phyloP scores from a whole-genome alignment of 2,329 filamentous ascomycete genomes.

The Penicillium palitans region DNA sequence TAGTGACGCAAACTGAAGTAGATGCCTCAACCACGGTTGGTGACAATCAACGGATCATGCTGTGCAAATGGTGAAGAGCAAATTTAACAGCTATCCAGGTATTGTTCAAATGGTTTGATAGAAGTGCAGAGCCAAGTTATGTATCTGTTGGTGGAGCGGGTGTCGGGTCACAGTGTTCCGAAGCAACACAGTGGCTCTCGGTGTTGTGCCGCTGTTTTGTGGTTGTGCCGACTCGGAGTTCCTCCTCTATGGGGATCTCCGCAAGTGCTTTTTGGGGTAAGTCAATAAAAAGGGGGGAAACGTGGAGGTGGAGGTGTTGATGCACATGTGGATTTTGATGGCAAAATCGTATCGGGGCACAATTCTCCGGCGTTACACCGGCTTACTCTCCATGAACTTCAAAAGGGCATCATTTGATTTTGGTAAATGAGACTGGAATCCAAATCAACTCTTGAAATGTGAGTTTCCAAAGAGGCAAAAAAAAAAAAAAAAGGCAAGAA shows the following conservation, averaged over 20 bases:
- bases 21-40: conserved; percentile 3
- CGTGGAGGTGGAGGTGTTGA: not conserved
- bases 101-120: not conserved
- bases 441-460: not conserved
- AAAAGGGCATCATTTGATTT: not conserved
- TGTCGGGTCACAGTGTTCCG: conserved; percentile 33
- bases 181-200: conserved; percentile 12
- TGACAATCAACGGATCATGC: conserved; percentile 9
- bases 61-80: not conserved
- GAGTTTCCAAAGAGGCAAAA: not conserved
- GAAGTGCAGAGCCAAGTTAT: conserved; percentile 6
- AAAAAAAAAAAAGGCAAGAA: not conserved
- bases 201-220: conserved; percentile 14
- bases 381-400: not conserved
- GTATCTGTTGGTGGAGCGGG: conserved; percentile 16
- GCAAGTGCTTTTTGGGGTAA: not conserved
- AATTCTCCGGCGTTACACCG: not conserved
- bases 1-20: not conserved
- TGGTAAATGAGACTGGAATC: not conserved
- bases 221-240: conserved; percentile 14
- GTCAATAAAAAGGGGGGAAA: not conserved
- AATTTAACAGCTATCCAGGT: not conserved
- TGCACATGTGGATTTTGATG: not conserved
- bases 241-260: not conserved
- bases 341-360: not conserved